Base-by-base conservation (phyloP, 176 grass and related monocot genomes). In the Miscanthus lutarioriparius region DNA sequence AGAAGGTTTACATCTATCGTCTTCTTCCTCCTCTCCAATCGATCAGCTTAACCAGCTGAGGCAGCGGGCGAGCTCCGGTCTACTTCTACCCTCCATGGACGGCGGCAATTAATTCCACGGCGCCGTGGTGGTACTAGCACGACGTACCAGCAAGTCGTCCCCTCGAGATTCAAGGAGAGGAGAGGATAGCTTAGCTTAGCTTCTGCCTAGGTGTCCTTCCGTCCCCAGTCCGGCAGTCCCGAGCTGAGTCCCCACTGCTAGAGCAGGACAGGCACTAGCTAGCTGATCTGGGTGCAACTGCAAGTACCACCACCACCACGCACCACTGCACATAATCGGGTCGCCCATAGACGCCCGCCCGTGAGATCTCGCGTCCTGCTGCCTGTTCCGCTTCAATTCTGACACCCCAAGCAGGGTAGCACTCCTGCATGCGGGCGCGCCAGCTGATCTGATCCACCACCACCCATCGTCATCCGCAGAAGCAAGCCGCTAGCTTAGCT, bases 251-350 rank as follows among this genome's bases (percentile, higher is more conserved):
- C 79, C 86, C 80, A 78, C 86, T 8, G 28, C 78, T 17, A 75
- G 43, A 15, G 78, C 73, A 78, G 73, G 53, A 64, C 65, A 59
- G 39, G 66, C 74, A 64, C 80, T 74, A 76, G 75, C 80, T 74
- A 76, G 75, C 58, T 76, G 61, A 77, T 41, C 26, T 66, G 69
- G n/a, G 81, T 70, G 80, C 81, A 84, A 67, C 87, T 84, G 87
- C 87, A 75, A 88, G 61, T 89, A 89, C 87, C 82, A 75, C 68
- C 82, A 75, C 68, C 17, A 74, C 75, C 8, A 37, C 36, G 33
- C 13, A 28, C 63, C 12, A 37, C 83, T 51, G 86, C 82, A 78
- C 87, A 79, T 91, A 64, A 72, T 44, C 87, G 20, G 37, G 22
- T 74, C 43, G 26, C 65, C 36, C 32, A 59, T 10, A 59, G 22